Conservation (phyloP, 345 rosid species). For the Pistacia atlantica region DNA sequence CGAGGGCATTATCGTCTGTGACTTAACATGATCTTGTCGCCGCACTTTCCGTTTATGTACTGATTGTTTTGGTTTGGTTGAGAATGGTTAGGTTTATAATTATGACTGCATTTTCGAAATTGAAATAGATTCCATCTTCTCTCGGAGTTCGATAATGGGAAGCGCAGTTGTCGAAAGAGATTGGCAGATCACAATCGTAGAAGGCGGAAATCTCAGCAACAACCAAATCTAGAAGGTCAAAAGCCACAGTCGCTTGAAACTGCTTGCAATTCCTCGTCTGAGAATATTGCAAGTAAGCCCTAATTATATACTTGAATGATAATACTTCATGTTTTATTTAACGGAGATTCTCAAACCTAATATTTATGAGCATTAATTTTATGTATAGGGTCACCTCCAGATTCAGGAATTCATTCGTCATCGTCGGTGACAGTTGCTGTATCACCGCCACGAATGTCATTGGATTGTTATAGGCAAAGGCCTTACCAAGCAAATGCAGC, state of each 20-base stretch:
- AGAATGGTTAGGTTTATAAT: too few species aligned
- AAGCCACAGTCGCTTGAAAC: conserved; percentile 37
- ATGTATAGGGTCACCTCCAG: conserved; percentile 56
- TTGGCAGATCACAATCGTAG: conserved; percentile 98
- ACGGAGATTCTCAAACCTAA: background rate
- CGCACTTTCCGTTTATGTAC: conserved; percentile 5
- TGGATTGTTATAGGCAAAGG: conserved; percentile 81
- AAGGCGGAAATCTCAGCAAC: conserved; percentile 75
- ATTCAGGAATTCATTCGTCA: conserved; percentile 59
- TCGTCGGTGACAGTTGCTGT: conserved; percentile 60
- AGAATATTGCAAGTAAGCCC: conserved; percentile 40
- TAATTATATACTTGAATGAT: too few species aligned
- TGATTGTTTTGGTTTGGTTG: background rate
- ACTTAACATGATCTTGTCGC: background rate
- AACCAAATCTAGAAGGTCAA: conserved; percentile 39
- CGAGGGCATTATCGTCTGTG: conserved; percentile 48
- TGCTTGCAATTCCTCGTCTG: conserved; percentile 38
- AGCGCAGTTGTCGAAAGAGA: conserved; percentile 94
- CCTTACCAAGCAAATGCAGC: conserved; percentile 45
- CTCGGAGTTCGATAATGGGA: conserved; percentile 92
- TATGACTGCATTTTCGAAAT: background rate
- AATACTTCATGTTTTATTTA: background rate
- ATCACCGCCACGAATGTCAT: conserved; percentile 70
- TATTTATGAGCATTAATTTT: background rate
- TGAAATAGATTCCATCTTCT: conserved; percentile 81